Evolutionary conservation across 2,329 filamentous ascomycete species (phyloP).

Genomic region (Exserohilum turcica): DNA sequence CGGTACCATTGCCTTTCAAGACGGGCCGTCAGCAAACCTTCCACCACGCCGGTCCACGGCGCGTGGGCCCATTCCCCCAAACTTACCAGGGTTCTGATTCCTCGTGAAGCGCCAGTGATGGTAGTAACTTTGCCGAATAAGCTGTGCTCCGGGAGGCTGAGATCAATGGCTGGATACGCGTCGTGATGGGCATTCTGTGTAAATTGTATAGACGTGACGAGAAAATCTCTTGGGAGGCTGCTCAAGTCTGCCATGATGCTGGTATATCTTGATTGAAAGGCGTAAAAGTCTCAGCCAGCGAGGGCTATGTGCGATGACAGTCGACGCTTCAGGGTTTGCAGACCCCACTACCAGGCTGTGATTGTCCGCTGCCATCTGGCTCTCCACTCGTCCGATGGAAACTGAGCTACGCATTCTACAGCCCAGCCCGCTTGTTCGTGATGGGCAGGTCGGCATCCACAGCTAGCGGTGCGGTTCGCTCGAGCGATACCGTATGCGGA

Average conservation of each 20-base stretch:
- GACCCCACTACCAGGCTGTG: not conserved
- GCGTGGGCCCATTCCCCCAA: not conserved
- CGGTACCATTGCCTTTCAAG: slow-evolving; percentile 33
- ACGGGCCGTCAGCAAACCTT: not conserved
- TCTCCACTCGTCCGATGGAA: not conserved
- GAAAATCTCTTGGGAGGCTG: slow-evolving; percentile 19
- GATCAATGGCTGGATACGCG: slow-evolving; percentile 49
- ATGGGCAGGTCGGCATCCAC: not conserved
- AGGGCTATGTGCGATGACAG: no score
- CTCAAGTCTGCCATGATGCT: slow-evolving; percentile 13
- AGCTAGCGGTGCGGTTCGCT: slow-evolving; percentile 4
- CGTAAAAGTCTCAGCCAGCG: no score
- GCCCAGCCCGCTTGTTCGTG: not conserved
- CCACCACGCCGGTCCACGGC: not conserved
- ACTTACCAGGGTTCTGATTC: slow-evolving; percentile 41
- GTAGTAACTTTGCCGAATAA: slow-evolving; percentile 46
- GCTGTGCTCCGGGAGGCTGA: slow-evolving; percentile 35
- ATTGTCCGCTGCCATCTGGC: not conserved
- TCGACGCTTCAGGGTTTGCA: not conserved
- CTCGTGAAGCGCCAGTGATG: slow-evolving; percentile 50
- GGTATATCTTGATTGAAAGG: not conserved
- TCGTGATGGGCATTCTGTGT: slow-evolving; percentile 35
- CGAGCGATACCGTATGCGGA: not conserved
- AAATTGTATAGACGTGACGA: slow-evolving; percentile 20
- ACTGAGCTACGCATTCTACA: not conserved